Percentiles rank a stretch among this genome's conserved stretches.
Evolutionary conservation across 805 yeast species (phyloP).

Genomic region (Ogataea chonburiensis): DNA sequence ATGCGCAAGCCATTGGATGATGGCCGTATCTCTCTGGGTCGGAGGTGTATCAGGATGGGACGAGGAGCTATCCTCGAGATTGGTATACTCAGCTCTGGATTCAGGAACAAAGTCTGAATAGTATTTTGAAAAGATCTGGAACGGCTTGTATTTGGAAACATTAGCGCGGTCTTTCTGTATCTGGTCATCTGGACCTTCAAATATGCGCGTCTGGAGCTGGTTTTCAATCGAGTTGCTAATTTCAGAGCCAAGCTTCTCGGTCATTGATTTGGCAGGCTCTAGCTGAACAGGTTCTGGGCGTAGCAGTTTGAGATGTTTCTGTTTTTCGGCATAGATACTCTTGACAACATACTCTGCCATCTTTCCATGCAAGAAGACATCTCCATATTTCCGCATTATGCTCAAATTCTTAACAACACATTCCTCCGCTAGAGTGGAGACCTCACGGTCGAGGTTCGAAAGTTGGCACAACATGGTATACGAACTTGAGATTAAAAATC

Average conservation of each 20-base stretch:
- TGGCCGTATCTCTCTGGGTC: not conserved
- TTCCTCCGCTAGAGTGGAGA: constrained; percentile 14
- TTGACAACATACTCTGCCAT: constrained; percentile 19
- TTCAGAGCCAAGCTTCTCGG: constrained; percentile 3
- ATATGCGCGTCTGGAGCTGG: constrained; percentile 6
- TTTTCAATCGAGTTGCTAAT: constrained; percentile 2
- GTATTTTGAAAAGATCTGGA: constrained; percentile 11
- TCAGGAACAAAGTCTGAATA: constrained; percentile 12
- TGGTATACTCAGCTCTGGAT: constrained; percentile 2
- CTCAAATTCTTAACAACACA: constrained; percentile 12
- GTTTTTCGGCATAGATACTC: constrained; percentile 15
- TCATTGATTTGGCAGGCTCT: not conserved
- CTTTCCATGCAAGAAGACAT: constrained; percentile 40
- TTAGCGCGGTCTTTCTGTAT: constrained; percentile 2
- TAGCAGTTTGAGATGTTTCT: constrained; percentile 6
- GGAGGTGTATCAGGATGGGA: not conserved
- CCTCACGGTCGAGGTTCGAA: constrained; percentile 11
- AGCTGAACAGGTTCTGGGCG: not conserved
- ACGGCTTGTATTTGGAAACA: constrained; percentile 8
- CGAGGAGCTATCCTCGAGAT: not conserved
- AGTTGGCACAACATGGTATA: constrained; percentile 65
- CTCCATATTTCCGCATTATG: constrained; percentile 40
- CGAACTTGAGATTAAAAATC: constrained; percentile 54
- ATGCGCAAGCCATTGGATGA: constrained; percentile 15
- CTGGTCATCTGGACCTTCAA: constrained; percentile 5